Conservation (phyloP, 2,329 filamentous ascomycete genomes). For the Exophiala dermatitidis region DNA sequence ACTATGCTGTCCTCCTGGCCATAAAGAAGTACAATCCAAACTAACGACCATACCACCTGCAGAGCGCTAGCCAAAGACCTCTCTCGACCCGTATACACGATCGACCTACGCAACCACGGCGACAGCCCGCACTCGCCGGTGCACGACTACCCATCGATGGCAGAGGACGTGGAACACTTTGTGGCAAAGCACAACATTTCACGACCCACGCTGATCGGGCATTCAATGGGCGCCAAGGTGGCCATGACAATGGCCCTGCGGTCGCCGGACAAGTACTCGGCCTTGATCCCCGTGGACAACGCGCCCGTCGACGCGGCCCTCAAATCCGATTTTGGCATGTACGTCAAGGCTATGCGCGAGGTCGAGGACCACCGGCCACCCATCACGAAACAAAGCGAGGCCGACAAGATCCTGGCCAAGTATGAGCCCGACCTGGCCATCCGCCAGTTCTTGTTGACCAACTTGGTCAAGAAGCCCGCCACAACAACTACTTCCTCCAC, state of each 20-base stretch:
- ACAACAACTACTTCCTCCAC: slow-evolving; percentile 39
- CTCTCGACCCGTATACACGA: slow-evolving; percentile 69
- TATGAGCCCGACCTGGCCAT: slow-evolving; percentile 57
- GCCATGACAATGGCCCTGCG: slow-evolving; percentile 80
- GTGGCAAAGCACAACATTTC: slow-evolving; percentile 61
- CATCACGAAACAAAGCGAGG: slow-evolving; percentile 20
- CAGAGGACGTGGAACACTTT: slow-evolving; percentile 74
- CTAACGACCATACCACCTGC: not conserved
- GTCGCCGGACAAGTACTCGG: slow-evolving; percentile 58
- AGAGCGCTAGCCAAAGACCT: slow-evolving; percentile 77
- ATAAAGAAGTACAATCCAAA: not conserved
- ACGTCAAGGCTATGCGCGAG: slow-evolving; percentile 75
- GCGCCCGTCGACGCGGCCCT: slow-evolving; percentile 76
- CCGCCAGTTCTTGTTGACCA: slow-evolving; percentile 86
- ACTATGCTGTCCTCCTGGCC: no score
- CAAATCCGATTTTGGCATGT: slow-evolving; percentile 66
- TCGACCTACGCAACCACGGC: slow-evolving; percentile 90
- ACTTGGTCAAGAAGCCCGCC: slow-evolving; percentile 45
- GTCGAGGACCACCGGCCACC: slow-evolving; percentile 50
- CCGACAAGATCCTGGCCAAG: slow-evolving; percentile 21
- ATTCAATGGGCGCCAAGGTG: slow-evolving; percentile 95
- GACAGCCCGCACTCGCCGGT: slow-evolving; percentile 68
- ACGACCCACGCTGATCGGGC: slow-evolving; percentile 72
- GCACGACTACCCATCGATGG: slow-evolving; percentile 78
- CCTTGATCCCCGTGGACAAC: slow-evolving; percentile 82